Base-by-base conservation (phyloP, 164 flowering plant genomes). In the Vitis cinerea region DNA sequence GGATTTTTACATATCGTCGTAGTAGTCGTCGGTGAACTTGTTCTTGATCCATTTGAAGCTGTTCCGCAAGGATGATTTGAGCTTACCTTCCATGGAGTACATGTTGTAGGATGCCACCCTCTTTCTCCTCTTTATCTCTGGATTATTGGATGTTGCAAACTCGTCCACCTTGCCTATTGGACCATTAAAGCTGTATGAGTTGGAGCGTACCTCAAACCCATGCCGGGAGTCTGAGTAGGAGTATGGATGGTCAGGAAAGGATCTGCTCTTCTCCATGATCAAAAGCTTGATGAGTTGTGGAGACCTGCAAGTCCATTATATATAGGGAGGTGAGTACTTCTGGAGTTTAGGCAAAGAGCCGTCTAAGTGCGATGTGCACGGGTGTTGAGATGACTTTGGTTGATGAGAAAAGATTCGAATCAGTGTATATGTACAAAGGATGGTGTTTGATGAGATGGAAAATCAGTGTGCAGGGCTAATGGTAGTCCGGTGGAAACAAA, bases 31-130 rank as follows among this genome's bases (percentile, higher is more conserved):
- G 6, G 71, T 29, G 61, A 86, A 77, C 77, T 83, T 86, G 80
- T 59, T 79, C 78, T 83, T 86, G 78, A 86, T 79, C 90, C 90
- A 86, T 79, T 84, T 86, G 73, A 86, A 80, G 73, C 87, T 86
- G 80, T 79, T 86, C 27, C 76, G 57, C 11, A 86, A 50, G 0
- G 83, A 79, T 0, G 81, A 80, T n/a, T 82, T 86, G 63, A 86
- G 70, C 82, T 84, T 86, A 72, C 80, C 83, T 78, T 86, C 87
- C 77, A 78, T 56, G 56, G 87, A 60, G 59, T 75, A 84, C 86
- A 80, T 79, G 55, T 86, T 84, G 50, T 86, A 86, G 0, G 74
- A 61, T 9, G 90, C 87, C 61, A 86, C 84, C 65, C 90, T 80
- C 76, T 79, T 82, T 82, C 80, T 80, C 77, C 87, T 81, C 84